These are phyloP conservation scores for Biscutella auriculata DNA, from an alignment of 441 rosid genomes.

Conservation along the genomic window DNA sequence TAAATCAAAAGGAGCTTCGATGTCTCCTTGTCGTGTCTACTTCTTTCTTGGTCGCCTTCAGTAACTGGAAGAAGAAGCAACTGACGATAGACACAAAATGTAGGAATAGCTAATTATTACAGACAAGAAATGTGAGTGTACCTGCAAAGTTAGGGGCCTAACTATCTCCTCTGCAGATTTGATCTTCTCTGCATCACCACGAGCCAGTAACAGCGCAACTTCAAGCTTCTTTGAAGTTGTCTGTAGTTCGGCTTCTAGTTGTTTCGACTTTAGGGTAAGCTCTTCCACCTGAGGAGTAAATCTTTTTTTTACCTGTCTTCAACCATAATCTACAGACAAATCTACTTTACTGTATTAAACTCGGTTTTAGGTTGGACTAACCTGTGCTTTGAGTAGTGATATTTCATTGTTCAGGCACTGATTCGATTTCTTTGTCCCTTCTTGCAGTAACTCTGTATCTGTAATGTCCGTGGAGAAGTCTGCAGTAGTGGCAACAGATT, in stretches of 20 bases:
- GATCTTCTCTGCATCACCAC: constrained; percentile 35
- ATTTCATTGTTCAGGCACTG: constrained; percentile 34
- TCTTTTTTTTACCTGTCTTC: not conserved
- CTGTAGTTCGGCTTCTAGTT: constrained; percentile 33
- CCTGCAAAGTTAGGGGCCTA: constrained; percentile 32
- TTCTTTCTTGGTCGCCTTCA: constrained; percentile 23
- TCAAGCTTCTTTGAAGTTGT: constrained; percentile 29
- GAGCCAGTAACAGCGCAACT: constrained; percentile 20
- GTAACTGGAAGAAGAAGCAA: constrained; percentile 33
- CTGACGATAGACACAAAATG: no score
- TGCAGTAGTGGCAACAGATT: constrained; percentile 23
- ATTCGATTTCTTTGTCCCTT: constrained; percentile 31
- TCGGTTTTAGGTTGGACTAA: not conserved
- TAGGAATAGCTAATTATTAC: not conserved
- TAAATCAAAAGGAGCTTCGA: constrained; percentile 17
- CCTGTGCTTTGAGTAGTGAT: constrained; percentile 43
- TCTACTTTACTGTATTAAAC: not conserved
- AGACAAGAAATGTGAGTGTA: constrained; percentile 10
- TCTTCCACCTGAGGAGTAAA: constrained; percentile 34
- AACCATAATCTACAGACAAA: not conserved
- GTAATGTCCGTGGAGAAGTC: constrained; percentile 20
- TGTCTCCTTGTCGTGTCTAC: constrained; percentile 22
- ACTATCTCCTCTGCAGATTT: constrained; percentile 29
- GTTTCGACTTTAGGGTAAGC: constrained; percentile 29
- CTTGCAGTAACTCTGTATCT: constrained; percentile 20